phyloP scores from a whole-genome alignment of 352 stramenopile genomes.

The Globisporangium cederbergense region DNA sequence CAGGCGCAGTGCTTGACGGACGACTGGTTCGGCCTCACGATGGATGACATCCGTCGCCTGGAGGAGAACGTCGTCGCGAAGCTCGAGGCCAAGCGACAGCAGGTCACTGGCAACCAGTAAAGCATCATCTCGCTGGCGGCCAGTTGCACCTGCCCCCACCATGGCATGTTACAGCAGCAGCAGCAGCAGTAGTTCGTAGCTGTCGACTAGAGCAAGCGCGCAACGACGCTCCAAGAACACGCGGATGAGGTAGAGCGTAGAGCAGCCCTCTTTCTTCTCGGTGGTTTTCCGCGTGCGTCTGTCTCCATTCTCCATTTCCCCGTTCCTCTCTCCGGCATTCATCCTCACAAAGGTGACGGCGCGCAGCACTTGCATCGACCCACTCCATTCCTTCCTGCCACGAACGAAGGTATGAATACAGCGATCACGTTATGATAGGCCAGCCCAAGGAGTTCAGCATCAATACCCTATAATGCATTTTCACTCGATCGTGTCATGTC shows the following conservation, averaged over 20 bases:
- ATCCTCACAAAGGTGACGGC: background rate
- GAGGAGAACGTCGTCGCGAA: conserved; percentile 73
- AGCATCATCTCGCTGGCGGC: background rate
- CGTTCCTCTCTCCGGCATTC: background rate
- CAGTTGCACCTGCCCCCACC: background rate
- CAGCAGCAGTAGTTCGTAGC: background rate
- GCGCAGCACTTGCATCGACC: background rate
- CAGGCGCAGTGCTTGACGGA: conserved; percentile 78
- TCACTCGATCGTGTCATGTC: too few species aligned
- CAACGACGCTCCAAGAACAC: background rate
- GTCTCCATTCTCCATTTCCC: background rate
- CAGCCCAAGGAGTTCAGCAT: too few species aligned
- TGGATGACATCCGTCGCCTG: conserved; percentile 82
- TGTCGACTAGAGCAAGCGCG: conserved; percentile 3
- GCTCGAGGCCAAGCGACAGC: conserved; percentile 66
- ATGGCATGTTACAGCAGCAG: background rate
- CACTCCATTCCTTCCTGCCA: background rate
- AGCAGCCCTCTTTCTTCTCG: background rate
- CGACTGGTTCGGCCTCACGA: conserved; percentile 80
- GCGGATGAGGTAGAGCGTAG: background rate
- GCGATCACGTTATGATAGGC: too few species aligned
- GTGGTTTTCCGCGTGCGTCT: background rate
- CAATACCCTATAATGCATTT: too few species aligned
- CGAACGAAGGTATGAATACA: background rate
- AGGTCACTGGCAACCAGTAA: conserved; percentile 39